phyloP scores from a whole-genome alignment of 768 basidiomycete species.

The Multifurca ochricompacta region DNA sequence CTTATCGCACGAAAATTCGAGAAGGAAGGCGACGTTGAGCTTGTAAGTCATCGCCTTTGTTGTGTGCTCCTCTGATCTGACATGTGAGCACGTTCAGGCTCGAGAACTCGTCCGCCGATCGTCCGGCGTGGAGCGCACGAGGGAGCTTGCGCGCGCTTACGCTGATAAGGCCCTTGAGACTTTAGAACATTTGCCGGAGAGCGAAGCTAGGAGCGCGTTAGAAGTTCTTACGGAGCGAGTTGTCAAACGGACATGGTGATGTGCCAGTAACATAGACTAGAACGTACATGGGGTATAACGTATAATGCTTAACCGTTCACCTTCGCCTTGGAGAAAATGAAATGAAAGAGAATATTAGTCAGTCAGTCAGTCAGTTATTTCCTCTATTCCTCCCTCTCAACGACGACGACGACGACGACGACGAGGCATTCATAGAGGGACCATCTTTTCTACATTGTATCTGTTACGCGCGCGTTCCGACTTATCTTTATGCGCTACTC shows the following conservation, averaged over 20 bases:
- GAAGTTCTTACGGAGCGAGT: constrained; percentile 63
- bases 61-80: neutral
- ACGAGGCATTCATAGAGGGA: neutral
- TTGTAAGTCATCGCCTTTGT: constrained; percentile 37
- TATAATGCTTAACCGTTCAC: neutral
- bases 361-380: no score
- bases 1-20: constrained; percentile 76
- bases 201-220: constrained; percentile 71
- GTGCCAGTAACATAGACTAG: neutral
- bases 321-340: neutral
- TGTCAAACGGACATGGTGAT: constrained; percentile 49
- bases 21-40: constrained; percentile 69
- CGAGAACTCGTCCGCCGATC: constrained; percentile 58
- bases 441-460: neutral
- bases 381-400: no score
- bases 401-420: constrained; percentile 8
- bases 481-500: constrained; percentile 10
- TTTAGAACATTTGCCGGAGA: constrained; percentile 65
- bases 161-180: constrained; percentile 69
- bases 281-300: neutral
- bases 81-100: constrained; percentile 38
- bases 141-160: constrained; percentile 65
- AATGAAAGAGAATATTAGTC: neutral
- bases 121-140: constrained; percentile 72
- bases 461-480: constrained; percentile 15